phyloP scores from a whole-genome alignment of 2,329 filamentous ascomycete genomes.

The Microcyclospora tardicrescens region DNA sequence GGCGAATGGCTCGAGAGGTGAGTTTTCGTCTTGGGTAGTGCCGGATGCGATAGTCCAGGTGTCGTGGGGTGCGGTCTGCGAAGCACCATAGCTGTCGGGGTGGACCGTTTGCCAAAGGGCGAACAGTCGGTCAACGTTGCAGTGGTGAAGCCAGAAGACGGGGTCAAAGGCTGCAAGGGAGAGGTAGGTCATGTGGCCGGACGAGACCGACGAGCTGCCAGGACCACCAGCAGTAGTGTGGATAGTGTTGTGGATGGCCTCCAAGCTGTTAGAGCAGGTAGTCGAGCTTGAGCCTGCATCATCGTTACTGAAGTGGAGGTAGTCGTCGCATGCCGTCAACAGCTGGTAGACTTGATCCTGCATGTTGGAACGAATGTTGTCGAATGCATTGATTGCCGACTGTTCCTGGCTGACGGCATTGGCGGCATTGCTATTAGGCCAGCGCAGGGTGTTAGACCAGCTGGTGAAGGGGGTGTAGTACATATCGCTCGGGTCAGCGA shows the following conservation, averaged over 20 bases:
- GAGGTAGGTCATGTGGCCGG: conserved; percentile 22
- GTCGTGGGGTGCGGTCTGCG: conserved; percentile 12
- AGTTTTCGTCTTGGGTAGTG: conserved; percentile 9
- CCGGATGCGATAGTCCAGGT: conserved; percentile 20
- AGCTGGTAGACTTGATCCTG: conserved; percentile 22
- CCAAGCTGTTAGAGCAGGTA: conserved; percentile 21
- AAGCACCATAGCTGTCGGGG: conserved; percentile 14
- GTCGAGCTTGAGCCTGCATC: conserved; percentile 11
- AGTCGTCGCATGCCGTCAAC: conserved; percentile 21
- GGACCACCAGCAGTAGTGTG: conserved; percentile 19
- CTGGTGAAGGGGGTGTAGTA: conserved; percentile 17
- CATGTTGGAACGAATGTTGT: conserved; percentile 16
- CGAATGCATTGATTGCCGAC: conserved; percentile 11
- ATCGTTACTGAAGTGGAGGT: conserved; percentile 20
- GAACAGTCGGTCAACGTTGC: conserved; percentile 22
- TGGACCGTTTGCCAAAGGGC: conserved; percentile 22
- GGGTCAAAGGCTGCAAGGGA: conserved; percentile 20
- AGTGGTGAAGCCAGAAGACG: conserved; percentile 24
- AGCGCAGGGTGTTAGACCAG: conserved; percentile 20
- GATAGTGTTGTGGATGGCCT: conserved; percentile 24
- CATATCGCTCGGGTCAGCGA: conserved; percentile 12
- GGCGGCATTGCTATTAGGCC: conserved; percentile 15
- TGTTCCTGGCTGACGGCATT: conserved; percentile 10
- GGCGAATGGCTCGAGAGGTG: conserved; percentile 48
- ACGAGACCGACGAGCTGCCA: conserved; percentile 5